Conservation (phyloP, 2,329 filamentous ascomycete species). For the Aspergillus sergii region DNA sequence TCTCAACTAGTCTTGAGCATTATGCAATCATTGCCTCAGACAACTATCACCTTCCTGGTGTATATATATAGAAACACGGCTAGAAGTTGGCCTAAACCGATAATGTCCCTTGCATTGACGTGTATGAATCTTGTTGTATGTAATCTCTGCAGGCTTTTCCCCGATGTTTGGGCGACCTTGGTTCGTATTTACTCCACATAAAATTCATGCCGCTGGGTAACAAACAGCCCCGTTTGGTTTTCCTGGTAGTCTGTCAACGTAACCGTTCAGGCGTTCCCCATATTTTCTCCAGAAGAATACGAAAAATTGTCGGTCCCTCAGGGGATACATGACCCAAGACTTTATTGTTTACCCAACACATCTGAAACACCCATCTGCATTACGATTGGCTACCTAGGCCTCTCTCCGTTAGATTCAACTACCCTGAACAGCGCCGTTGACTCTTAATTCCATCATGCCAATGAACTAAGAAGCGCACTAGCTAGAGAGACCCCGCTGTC, state of each 20-base stretch:
- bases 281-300: background rate
- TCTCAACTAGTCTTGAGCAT: background rate
- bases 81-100: background rate
- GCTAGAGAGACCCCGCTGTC: background rate
- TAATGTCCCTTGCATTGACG: background rate
- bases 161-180: background rate
- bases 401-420: background rate
- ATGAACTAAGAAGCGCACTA: background rate
- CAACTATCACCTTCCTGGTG: background rate
- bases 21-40: constrained; percentile 5
- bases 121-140: background rate
- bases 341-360: background rate
- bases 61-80: constrained; percentile 11
- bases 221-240: background rate
- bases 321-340: background rate
- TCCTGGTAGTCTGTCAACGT: no score
- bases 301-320: background rate
- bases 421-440: background rate
- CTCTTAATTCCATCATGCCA: background rate
- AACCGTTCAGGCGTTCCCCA: background rate
- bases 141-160: constrained; percentile 1
- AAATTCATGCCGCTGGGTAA: background rate
- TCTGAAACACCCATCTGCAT: background rate
- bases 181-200: background rate
- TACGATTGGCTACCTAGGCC: background rate